Evolutionary conservation across 176 grass and related monocot species (phyloP).

Genomic region (Hyparrhenia diplandra): DNA sequence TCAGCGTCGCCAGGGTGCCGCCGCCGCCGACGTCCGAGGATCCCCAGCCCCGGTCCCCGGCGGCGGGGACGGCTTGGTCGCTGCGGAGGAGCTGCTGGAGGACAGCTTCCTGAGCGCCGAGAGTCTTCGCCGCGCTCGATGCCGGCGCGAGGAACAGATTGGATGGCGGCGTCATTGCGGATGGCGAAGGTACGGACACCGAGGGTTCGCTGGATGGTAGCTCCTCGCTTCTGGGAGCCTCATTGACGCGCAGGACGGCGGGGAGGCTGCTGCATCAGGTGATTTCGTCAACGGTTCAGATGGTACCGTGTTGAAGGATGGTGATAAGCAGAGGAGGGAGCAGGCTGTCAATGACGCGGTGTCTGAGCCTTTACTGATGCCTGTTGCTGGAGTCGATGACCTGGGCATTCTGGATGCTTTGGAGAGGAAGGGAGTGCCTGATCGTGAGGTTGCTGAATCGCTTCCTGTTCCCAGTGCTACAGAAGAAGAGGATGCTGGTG

Average conservation of each 20-base stretch:
- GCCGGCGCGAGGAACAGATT: not conserved
- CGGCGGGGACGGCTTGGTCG: slow-evolving; percentile 3
- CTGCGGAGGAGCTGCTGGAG: not conserved
- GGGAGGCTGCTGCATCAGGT: not conserved
- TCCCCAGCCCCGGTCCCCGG: not conserved
- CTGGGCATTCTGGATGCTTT: not conserved
- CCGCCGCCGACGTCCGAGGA: not conserved
- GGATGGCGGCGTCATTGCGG: slow-evolving; percentile 9
- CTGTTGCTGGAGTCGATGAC: not conserved
- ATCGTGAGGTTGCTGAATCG: slow-evolving; percentile 1
- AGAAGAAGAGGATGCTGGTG: not conserved
- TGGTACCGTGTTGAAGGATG: not conserved
- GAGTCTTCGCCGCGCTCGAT: not conserved
- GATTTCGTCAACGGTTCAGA: slow-evolving; percentile 10
- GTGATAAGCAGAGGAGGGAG: not conserved
- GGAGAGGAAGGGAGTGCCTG: not conserved
- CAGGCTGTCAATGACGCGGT: not conserved
- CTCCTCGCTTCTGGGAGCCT: slow-evolving; percentile 15
- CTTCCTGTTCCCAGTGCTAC: not conserved
- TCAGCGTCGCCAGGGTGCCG: slow-evolving; percentile 37
- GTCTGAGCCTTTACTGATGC: no score
- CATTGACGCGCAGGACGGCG: not conserved
- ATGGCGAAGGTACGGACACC: not conserved
- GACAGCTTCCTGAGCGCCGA: slow-evolving; percentile 1
- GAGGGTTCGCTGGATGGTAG: slow-evolving; percentile 27